These are phyloP conservation scores for Limonium bicolor DNA, from an alignment of 148 eudicot genomes.

Conservation along the genomic window DNA sequence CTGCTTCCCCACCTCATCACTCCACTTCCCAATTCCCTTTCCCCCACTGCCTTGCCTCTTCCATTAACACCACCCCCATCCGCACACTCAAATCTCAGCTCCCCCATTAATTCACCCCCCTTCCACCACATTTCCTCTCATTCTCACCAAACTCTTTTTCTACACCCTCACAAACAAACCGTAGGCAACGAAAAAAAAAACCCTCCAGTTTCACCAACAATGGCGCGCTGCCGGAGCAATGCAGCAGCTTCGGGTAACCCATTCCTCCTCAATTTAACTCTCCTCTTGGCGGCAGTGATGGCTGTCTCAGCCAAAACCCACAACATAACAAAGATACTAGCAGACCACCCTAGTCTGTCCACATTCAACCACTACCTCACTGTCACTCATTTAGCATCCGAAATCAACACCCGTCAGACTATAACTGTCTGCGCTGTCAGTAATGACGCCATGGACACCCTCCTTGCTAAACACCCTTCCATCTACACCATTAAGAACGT, in stretches of 20 bases:
- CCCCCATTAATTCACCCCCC: too few species aligned
- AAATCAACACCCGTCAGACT: slow-evolving; percentile 59
- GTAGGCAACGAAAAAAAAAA: too few species aligned
- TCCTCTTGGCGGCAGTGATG: slow-evolving; percentile 10
- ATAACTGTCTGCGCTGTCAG: slow-evolving; percentile 55
- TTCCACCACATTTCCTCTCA: neutral
- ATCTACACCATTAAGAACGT: slow-evolving; percentile 17
- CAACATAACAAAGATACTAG: slow-evolving; percentile 62
- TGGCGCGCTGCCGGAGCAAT: slow-evolving; percentile 27
- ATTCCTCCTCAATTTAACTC: slow-evolving; percentile 5
- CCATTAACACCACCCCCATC: neutral
- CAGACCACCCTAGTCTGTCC: slow-evolving; percentile 29
- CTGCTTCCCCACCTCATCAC: neutral
- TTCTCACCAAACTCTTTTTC: neutral
- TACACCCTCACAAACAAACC: too few species aligned
- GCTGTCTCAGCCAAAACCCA: slow-evolving; percentile 10
- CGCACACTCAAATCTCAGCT: too few species aligned
- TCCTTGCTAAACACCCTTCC: slow-evolving; percentile 32
- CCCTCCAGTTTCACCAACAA: neutral
- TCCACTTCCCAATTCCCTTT: neutral
- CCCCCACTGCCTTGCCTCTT: slow-evolving; percentile 1
- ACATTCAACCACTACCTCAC: slow-evolving; percentile 39
- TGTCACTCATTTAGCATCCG: slow-evolving; percentile 58
- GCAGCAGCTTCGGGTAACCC: slow-evolving; percentile 12
- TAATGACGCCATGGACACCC: slow-evolving; percentile 32